phyloP scores from a whole-genome alignment of 2,329 filamentous ascomycete genomes.

The Septoria petroselini region DNA sequence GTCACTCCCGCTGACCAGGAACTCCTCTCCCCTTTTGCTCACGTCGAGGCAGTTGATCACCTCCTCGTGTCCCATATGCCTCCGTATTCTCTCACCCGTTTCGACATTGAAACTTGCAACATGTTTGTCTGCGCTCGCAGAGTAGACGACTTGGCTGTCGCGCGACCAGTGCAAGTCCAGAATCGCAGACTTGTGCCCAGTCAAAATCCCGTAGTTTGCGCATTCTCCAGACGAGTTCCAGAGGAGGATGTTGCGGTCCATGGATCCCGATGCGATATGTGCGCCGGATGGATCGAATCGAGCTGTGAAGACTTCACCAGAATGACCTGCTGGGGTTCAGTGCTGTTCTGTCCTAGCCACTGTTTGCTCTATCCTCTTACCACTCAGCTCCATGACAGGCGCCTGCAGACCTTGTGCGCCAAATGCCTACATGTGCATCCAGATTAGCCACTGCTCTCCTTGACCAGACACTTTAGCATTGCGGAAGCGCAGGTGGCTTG shows the following conservation, averaged over 20 bases:
- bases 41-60: slow-evolving; percentile 91
- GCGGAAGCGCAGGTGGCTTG: slow-evolving; percentile 34
- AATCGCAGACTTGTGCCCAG: slow-evolving; percentile 84
- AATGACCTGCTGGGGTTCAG: slow-evolving; percentile 49
- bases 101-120: slow-evolving; percentile 94
- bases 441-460: slow-evolving; percentile 29
- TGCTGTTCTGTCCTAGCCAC: not conserved
- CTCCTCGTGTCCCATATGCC: slow-evolving; percentile 90
- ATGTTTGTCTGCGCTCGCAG: slow-evolving; percentile 89
- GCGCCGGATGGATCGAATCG: slow-evolving; percentile 87
- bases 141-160: slow-evolving; percentile 86
- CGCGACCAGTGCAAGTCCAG: slow-evolving; percentile 95
- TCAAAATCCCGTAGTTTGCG: slow-evolving; percentile 88
- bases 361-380: slow-evolving; percentile 41
- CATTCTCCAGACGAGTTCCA: slow-evolving; percentile 92
- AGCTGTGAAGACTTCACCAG: slow-evolving; percentile 83
- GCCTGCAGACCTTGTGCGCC: slow-evolving; percentile 81
- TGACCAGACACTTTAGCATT: slow-evolving; percentile 28
- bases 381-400: slow-evolving; percentile 89
- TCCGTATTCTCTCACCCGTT: slow-evolving; percentile 84
- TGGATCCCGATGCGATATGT: slow-evolving; percentile 87
- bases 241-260: slow-evolving; percentile 91
- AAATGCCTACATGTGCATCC: slow-evolving; percentile 56
- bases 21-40: slow-evolving; percentile 82
- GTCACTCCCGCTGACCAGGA: slow-evolving; percentile 87